Evolutionary conservation across 2,329 filamentous ascomycete species (phyloP), one percentile per base, ranked within the genome.

Genomic region (Cladosporium colombiae): DNA sequence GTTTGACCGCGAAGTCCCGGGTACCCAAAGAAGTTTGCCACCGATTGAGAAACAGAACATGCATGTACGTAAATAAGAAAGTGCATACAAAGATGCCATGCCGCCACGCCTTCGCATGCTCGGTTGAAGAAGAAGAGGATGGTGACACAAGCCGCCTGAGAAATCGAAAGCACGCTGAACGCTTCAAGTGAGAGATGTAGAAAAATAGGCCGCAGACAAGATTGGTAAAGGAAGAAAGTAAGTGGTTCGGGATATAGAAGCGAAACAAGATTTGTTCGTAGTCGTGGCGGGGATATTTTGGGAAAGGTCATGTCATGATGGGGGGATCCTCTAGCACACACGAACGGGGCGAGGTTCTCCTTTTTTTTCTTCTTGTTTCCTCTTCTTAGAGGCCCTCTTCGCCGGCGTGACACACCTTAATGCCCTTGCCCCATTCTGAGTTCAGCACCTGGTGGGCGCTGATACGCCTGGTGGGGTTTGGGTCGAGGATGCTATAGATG

Each of bases 341-440:
- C 44, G 13, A 27, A 52, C 7, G 25, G 49, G 27, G 52, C 14
- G 52, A 56, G 25, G 52, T 1, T 13, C 21, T n/a, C 6, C 18
- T n/a, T 44, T 44, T n/a, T 44, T 44, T n/a, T 44, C 13, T 18
- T 16, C 10, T n/a, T 44, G 11, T n/a, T 7, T n/a, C n/a, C n/a
- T n/a, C 18, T 6, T 44, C 76, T 82, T 85, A 97, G 74, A 96
- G 89, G 66, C 95, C 95, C 84, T 98, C 93, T 80, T 98, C 92
- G 71, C 94, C 95, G 68, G 95, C 94, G 80, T 93, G 95, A 83
- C 95, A 99, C 66, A 98, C 86, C 81, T 93, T 96, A 80, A 98
- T 97, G 79, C 97, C 94, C 72, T 95, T 91, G 71, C 95, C 93
- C 95, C 95, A 99, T 82, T 99, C 95, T 5, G 94, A 98, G 80